phyloP scores from a whole-genome alignment of 306 rosid species.

The Abrus precatorius region DNA sequence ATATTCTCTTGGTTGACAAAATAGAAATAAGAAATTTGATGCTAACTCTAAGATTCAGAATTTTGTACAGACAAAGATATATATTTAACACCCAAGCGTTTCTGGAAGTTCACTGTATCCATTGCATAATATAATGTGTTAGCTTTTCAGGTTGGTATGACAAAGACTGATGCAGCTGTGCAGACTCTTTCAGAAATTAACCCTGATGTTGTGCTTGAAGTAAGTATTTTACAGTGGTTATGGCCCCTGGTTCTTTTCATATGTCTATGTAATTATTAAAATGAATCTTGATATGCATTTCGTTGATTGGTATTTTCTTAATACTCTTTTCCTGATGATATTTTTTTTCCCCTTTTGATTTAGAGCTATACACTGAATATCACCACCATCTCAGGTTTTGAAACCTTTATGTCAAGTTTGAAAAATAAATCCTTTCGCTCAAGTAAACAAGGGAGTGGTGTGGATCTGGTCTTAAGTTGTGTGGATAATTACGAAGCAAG shows the following conservation, averaged over 20 bases:
- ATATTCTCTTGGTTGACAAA: constrained; percentile 17
- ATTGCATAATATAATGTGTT: constrained; percentile 19
- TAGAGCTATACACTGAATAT: constrained; percentile 95
- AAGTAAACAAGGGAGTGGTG: constrained; percentile 79
- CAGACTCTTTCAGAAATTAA: constrained; percentile 95
- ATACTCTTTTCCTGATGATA: constrained; percentile 45
- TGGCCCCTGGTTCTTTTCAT: constrained; percentile 30
- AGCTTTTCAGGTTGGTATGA: constrained; percentile 81
- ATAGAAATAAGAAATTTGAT: constrained; percentile 22
- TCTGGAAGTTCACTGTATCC: constrained; percentile 36
- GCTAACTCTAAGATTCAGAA: neutral
- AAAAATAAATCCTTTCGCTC: constrained; percentile 79
- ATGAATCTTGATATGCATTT: constrained; percentile 7
- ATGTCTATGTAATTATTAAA: neutral
- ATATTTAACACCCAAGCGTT: constrained; percentile 25
- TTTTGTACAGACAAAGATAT: neutral
- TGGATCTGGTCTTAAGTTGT: constrained; percentile 95
- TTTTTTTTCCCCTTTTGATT: constrained; percentile 46
- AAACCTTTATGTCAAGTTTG: constrained; percentile 80
- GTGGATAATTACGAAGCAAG: constrained; percentile 99
- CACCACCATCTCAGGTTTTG: constrained; percentile 92
- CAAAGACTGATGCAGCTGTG: constrained; percentile 97
- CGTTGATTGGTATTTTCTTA: neutral
- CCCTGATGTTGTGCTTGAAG: constrained; percentile 97
- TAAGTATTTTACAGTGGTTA: constrained; percentile 40